Evolutionary conservation across 805 yeast species (phyloP), one percentile per base, ranked within the genome.

Genomic region (Myxozyma neotropica): DNA sequence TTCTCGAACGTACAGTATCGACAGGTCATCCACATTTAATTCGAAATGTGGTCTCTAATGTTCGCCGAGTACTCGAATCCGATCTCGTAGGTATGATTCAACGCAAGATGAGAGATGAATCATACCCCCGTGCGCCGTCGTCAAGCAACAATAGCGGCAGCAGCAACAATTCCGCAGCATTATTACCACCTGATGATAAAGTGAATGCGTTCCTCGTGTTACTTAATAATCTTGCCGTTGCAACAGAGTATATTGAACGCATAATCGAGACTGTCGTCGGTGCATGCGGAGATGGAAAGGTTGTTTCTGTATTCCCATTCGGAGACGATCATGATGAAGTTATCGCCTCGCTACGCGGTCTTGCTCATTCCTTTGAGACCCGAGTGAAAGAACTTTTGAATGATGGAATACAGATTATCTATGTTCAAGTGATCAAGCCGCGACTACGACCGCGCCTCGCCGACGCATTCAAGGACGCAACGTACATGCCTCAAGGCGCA

Each of bases 201-300:
- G 64, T 67, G 12, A 61, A 57, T 21, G 59, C 81, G 15, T 91
- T 83, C 69, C 74, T 90, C 42, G 75, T 88, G 0, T 82, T 86
- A 59, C 75, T 91, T 59, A 92, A 93, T 72, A 85, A 95, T 1
- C 76, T 91, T 3, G 83, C 86, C 10, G 74, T 85, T 44, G 84
- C 88, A 24, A 79, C 81, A 23, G 78, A 76, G 6, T 88, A 89
- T 68, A 77, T 88, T 35, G 71, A 74, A 12, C 83, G 81, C 58
- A 73, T 89, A 39, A 65, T 84, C 8, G 74, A 71, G n/a, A 80
- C 81, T 48, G 69, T 58, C 12, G 57, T 57, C 4, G 51, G 60
- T 5, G 38, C 59, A 13, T 54, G 70, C 26, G 58, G 65, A 21
- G 70, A 62, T 27, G 66, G 63, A 10, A 53, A 59, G 19, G 62